Percentiles rank a stretch among this genome's conserved stretches.
These are phyloP conservation scores for Coemansia sp. DNA, from an alignment of 192 early-diverging fungal species.

Conservation along the genomic window DNA sequence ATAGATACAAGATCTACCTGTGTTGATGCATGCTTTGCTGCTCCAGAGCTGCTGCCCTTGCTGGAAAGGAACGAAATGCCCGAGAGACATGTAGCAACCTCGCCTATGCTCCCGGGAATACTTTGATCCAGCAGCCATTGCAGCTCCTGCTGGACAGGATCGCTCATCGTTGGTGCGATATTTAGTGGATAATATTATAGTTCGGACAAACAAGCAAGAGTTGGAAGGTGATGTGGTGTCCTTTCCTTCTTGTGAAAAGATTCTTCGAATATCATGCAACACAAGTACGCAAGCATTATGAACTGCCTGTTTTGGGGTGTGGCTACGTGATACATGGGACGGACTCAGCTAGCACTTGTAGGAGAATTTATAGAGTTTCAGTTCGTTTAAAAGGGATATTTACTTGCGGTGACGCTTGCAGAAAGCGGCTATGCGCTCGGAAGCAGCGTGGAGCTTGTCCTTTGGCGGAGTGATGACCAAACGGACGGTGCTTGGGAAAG, in stretches of 20 bases:
- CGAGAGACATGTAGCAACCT: conserved; percentile 9
- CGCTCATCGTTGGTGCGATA: background rate
- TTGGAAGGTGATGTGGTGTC: too few species aligned
- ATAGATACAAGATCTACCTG: conserved; percentile 2
- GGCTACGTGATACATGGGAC: conserved; percentile 1
- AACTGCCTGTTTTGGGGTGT: conserved; percentile 7
- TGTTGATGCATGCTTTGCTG: background rate
- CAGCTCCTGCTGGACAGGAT: conserved; percentile 14
- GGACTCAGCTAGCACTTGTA: too few species aligned
- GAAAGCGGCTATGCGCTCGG: conserved; percentile 75
- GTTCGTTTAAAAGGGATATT: too few species aligned
- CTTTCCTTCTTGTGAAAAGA: too few species aligned
- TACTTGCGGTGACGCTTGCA: conserved; percentile 68
- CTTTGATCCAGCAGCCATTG: conserved; percentile 38
- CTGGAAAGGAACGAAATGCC: conserved; percentile 16
- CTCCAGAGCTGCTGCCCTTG: background rate
- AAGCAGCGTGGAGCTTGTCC: conserved; percentile 71
- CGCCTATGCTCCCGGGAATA: conserved; percentile 29
- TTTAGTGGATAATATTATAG: background rate
- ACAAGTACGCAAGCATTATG: background rate
- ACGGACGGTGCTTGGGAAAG: conserved; percentile 75
- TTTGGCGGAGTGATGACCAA: conserved; percentile 80
- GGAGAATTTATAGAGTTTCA: too few species aligned
- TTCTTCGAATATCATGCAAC: too few species aligned
- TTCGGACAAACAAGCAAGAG: background rate